A percentile compares a stretch with the other conserved stretches of the same genome.
These are phyloP conservation scores for Calonectria ilicicola DNA, from an alignment of 2,329 filamentous ascomycete genomes.

Conservation along the genomic window DNA sequence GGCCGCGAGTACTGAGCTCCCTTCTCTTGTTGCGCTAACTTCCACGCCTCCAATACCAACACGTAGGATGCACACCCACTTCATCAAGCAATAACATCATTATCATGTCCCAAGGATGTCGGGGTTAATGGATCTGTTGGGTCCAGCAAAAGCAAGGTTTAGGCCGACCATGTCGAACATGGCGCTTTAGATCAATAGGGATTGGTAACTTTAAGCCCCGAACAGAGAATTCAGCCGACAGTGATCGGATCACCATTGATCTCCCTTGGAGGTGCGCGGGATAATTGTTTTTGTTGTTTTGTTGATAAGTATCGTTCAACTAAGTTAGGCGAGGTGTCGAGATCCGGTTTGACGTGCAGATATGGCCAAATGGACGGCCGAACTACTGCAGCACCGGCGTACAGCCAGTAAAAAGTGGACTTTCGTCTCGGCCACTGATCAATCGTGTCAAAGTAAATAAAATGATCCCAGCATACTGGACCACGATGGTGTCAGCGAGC, in stretches of 20 bases:
- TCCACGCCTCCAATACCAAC: not conserved
- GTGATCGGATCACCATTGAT: slow-evolving; percentile 34
- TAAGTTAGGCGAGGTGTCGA: not conserved
- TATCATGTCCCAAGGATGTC: not conserved
- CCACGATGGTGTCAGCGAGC: slow-evolving; percentile 1
- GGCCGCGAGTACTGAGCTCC: not conserved
- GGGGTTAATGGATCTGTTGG: not conserved
- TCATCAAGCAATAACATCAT: not conserved
- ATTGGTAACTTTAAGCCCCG: slow-evolving; percentile 21
- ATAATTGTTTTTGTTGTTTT: not conserved
- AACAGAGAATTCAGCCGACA: slow-evolving; percentile 36
- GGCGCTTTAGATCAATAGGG: slow-evolving; percentile 24
- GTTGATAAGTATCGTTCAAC: not conserved
- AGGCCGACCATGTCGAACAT: slow-evolving; percentile 28
- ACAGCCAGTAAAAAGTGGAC: slow-evolving; percentile 6
- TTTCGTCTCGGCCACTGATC: slow-evolving; percentile 6
- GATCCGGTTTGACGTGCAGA: slow-evolving; percentile 17
- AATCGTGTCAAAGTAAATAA: slow-evolving; percentile 19
- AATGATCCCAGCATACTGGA: not conserved
- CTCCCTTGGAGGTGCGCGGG: slow-evolving; percentile 18
- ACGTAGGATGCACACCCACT: not conserved
- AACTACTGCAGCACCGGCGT: slow-evolving; percentile 17
- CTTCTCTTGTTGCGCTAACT: not conserved
- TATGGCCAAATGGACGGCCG: not conserved
- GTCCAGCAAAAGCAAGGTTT: slow-evolving; percentile 28